Evolutionary conservation across 2,329 filamentous ascomycete species (phyloP).

Genomic region (Rutstroemia sp.): DNA sequence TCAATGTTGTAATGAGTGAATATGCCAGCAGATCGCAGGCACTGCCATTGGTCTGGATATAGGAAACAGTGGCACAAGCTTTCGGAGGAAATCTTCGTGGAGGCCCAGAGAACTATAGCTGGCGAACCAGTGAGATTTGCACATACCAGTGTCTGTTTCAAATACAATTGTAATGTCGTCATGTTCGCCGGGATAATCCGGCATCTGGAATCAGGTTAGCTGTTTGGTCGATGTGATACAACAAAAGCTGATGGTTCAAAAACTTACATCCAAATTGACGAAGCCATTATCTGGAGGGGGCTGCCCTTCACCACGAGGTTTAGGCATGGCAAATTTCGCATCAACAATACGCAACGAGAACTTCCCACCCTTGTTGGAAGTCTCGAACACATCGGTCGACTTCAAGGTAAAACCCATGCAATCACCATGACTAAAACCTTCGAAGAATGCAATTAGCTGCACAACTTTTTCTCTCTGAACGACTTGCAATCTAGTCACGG

Average conservation of each 20-base stretch:
- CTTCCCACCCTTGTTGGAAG: conserved; percentile 55
- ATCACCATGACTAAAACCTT: conserved; percentile 77
- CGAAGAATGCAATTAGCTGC: conserved; percentile 80
- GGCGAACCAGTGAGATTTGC: background rate
- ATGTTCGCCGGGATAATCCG: conserved; percentile 85
- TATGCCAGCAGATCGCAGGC: too few relatives aligned
- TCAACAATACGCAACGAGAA: conserved; percentile 74
- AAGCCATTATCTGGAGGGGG: conserved; percentile 59
- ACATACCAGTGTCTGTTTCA: conserved; percentile 55
- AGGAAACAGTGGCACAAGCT: background rate
- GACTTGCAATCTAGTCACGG: conserved; percentile 71
- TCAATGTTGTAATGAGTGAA: background rate
- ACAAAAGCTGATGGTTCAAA: background rate
- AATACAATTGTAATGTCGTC: conserved; percentile 86
- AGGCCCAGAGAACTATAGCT: background rate
- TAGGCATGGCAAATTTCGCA: conserved; percentile 82
- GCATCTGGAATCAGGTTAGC: conserved; percentile 37
- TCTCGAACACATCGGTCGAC: conserved; percentile 76
- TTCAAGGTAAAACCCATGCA: conserved; percentile 87
- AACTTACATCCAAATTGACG: conserved; percentile 61
- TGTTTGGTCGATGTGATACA: background rate
- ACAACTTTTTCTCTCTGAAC: conserved; percentile 67
- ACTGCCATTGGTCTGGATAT: conserved; percentile 6
- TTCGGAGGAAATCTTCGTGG: background rate
- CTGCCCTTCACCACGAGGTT: conserved; percentile 39